phyloP scores from a whole-genome alignment of 257 asterid species.

The Rauvolfia tetraphylla region DNA sequence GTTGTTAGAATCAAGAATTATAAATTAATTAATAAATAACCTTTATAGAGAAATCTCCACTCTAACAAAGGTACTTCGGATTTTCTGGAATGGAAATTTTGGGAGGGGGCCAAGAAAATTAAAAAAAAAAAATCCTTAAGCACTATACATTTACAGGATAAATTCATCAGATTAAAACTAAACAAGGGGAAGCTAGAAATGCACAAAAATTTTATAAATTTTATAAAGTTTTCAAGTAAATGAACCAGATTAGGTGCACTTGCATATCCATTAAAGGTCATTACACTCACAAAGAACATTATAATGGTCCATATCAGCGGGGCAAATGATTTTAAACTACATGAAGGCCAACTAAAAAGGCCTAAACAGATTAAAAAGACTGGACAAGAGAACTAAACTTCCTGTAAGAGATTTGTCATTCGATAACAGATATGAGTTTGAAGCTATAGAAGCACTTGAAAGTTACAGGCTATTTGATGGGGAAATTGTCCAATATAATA shows the following conservation, averaged over 20 bases:
- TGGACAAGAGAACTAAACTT: not conserved
- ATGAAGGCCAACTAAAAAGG: not conserved
- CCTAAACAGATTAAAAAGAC: not conserved
- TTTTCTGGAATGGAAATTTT: not conserved
- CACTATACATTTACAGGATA: not conserved
- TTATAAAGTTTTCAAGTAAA: too few species aligned
- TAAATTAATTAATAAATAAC: not conserved
- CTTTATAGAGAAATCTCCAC: not conserved
- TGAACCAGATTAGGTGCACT: not conserved
- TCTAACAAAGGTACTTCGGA: not conserved
- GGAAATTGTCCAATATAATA: not conserved
- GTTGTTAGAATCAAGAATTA: not conserved
- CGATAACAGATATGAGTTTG: not conserved
- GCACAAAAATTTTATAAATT: not conserved
- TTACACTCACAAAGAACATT: not conserved
- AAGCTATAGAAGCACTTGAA: not conserved
- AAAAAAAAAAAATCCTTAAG: not conserved
- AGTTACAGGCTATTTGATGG: not conserved
- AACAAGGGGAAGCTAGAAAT: not conserved
- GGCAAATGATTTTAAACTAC: not conserved
- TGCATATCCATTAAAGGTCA: not conserved
- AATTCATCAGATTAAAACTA: not conserved
- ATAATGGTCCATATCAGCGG: not conserved
- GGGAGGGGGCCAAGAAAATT: not conserved
- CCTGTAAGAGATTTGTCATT: not conserved